Evolutionary conservation across 805 yeast species (phyloP), one percentile per base, ranked within the genome.

Genomic region (Blastobotrys americana): DNA sequence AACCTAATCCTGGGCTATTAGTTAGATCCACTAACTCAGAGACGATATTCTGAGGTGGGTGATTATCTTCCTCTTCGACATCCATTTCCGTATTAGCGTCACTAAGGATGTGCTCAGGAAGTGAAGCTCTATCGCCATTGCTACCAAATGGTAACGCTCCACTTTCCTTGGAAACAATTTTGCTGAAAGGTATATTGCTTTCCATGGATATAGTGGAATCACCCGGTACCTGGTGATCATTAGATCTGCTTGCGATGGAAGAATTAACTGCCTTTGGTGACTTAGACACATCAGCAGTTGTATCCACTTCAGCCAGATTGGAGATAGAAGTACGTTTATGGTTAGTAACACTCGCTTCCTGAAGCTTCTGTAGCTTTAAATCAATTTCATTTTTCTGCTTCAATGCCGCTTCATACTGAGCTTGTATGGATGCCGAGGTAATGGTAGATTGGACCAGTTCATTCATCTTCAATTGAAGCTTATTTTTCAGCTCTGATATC

Each of bases 401-500:
- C 6, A 17, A 5, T 4, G 37, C 22, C 10, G 41, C 33, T 27
- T 40, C 43, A 19, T 28, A 28, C 25, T 40, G 43, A 3, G 43
- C 38, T 25, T 27, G 28, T n/a, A 28, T 28, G 4, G 43, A 9
- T n/a, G 37, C 38, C 5, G 43, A 31, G 4, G 17, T 10, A 19
- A 8, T 10, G 10, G 43, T 18, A 5, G 23, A 18, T 13, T 43
- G 37, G 15, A 25, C 38, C 27, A 48, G 23, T 13, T 8, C 27
- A 22, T 42, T 34, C 25, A 41, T 35, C 17, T 53, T 52, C 17
- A 25, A 23, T 28, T 38, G 42, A 23, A 54, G 45, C 23, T 28
- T 16, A 4, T 31, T 5, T 36, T 52, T 53, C 20, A 54, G 45
- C 19, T 22, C 21, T 9, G 43, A 41, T 13, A 55, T 50, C 13